phyloP scores from a whole-genome alignment of 345 rosid genomes.

The Camelina laxa region DNA sequence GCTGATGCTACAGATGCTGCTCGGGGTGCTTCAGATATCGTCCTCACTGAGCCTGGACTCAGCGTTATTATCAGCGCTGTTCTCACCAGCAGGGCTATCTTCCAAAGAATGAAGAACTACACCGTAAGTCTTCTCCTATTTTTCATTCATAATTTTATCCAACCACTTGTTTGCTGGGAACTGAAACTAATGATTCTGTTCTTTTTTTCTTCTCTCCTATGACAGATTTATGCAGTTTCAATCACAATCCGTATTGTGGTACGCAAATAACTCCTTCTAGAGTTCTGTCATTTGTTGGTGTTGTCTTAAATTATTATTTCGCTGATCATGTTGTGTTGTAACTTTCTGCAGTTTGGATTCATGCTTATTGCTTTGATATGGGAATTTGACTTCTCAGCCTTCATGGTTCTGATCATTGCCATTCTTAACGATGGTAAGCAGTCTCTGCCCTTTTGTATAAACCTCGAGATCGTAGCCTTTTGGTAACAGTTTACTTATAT shows the following conservation, averaged over 20 bases:
- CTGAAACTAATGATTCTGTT: slow-evolving; percentile 25
- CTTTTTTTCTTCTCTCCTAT: slow-evolving; percentile 24
- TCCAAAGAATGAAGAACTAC: slow-evolving; percentile 99
- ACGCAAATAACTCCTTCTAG: neutral
- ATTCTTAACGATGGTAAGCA: slow-evolving; percentile 88
- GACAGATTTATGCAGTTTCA: slow-evolving; percentile 89
- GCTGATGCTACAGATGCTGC: slow-evolving; percentile 99
- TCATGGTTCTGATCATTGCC: slow-evolving; percentile 95
- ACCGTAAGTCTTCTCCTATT: slow-evolving; percentile 56
- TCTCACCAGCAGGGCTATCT: slow-evolving; percentile 94
- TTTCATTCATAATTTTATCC: neutral
- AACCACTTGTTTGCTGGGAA: slow-evolving; percentile 7
- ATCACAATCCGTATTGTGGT: slow-evolving; percentile 83
- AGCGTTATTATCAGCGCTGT: slow-evolving; percentile 96
- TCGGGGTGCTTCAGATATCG: slow-evolving; percentile 93
- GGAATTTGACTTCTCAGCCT: slow-evolving; percentile 90
- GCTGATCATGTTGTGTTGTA: slow-evolving; percentile 6
- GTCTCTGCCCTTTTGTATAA: slow-evolving; percentile 42
- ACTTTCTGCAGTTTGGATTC: slow-evolving; percentile 62
- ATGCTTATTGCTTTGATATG: slow-evolving; percentile 89
- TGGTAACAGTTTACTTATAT: neutral
- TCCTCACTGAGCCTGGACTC: slow-evolving; percentile 96
- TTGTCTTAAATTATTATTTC: neutral
- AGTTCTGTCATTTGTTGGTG: neutral
- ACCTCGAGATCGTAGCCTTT: neutral